Percentiles rank a stretch among this genome's conserved stretches.
These are phyloP conservation scores for Prunus yedoensis DNA, from an alignment of 331 rosid species.

Conservation along the genomic window DNA sequence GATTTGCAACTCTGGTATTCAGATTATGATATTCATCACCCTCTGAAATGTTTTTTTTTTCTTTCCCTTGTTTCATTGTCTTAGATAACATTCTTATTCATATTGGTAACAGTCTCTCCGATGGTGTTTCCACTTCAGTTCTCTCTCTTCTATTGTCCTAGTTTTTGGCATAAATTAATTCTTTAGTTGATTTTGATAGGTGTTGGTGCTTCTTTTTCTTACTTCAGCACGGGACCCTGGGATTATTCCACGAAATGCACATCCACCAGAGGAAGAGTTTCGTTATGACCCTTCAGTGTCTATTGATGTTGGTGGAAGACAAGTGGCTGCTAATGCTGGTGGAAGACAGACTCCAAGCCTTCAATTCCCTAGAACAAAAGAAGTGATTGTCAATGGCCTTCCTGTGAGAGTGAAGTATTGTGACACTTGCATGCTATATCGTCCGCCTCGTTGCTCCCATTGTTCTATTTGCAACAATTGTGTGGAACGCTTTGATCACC, in stretches of 20 bases:
- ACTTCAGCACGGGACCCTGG: slow-evolving; percentile 96
- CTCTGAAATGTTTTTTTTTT: not conserved
- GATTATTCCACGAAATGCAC: slow-evolving; percentile 75
- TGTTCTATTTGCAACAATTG: slow-evolving; percentile 97
- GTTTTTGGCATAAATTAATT: slow-evolving; percentile 36
- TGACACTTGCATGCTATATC: slow-evolving; percentile 89
- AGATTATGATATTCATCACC: not conserved
- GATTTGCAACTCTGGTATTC: not conserved
- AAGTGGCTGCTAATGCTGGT: slow-evolving; percentile 36
- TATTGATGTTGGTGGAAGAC: slow-evolving; percentile 63
- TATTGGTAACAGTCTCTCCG: not conserved
- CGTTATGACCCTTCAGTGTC: slow-evolving; percentile 64
- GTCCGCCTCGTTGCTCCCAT: slow-evolving; percentile 97
- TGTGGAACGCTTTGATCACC: slow-evolving; percentile 97
- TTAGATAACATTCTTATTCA: not conserved
- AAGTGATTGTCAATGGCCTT: slow-evolving; percentile 64
- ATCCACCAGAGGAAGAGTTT: slow-evolving; percentile 89
- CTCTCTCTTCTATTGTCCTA: slow-evolving; percentile 8
- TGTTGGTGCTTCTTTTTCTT: slow-evolving; percentile 80
- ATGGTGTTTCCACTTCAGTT: slow-evolving; percentile 1
- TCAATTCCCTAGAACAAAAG: slow-evolving; percentile 77
- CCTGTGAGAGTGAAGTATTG: slow-evolving; percentile 83
- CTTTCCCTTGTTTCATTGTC: not conserved
- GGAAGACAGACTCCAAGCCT: slow-evolving; percentile 82
- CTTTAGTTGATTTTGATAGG: slow-evolving; percentile 54